Evolutionary conservation across 1,139 yeast genomes (phyloP), one percentile per base, ranked within the genome.

Genomic region (Pichia inconspicua): DNA sequence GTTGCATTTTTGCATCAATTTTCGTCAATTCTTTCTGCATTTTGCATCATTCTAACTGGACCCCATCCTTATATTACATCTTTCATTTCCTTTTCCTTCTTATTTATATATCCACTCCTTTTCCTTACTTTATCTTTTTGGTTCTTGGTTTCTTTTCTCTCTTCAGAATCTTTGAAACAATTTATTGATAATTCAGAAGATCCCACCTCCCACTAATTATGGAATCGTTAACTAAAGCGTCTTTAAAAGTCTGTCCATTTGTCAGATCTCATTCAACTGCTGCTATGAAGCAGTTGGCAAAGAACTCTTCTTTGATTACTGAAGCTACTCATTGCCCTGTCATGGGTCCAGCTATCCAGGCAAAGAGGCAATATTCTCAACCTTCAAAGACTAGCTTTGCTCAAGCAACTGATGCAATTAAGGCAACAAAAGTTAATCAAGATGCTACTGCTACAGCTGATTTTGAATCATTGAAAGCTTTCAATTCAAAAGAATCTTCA

Each of bases 321-420:
- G 80, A 81, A 56, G 96, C 96, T 48, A 69, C 77, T 43, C 77
- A 75, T 55, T 90, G 97, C 67, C 97, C 97, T 22, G 84, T 88
- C 53, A 85, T 89, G 86, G 86, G 87, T 37, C 80, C 81, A 49
- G 96, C 96, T 42, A 68, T 89, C 58, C 65, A 69, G 50, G 59
- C 65, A 34, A 58, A 56, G 43, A 72, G 78, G 64, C 57, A 59
- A 35, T 82, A 81, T 62, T 75, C 85, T n/a, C 68, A 79, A 34
- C 76, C 86, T 45, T 66, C 83, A 37, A 71, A 72, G 56, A 74
- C 82, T 3, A 73, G 61, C 40, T 65, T 63, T 41, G 84, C 84
- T 34, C 74, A 78, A 46, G 76, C 79, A 41, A 72, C 78, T 30
- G 58, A 57, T 42, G 39, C 54, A 11, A 41, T 56, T 14, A 48